These are phyloP conservation scores for Blastobotrys illinoisensis DNA, from an alignment of 1,139 yeast genomes.

Conservation along the genomic window DNA sequence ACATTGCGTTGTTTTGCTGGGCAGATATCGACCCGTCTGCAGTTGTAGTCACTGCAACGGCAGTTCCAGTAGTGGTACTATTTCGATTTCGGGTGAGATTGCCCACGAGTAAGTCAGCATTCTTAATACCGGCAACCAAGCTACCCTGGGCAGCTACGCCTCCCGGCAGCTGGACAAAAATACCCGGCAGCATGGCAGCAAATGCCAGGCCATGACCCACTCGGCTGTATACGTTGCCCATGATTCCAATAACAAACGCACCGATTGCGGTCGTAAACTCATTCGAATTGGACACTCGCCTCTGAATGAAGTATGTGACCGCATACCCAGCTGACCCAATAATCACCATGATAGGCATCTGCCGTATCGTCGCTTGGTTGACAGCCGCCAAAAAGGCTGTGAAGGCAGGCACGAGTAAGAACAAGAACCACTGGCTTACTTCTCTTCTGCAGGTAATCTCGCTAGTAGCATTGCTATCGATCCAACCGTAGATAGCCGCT, in stretches of 20 bases:
- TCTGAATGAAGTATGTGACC: conserved; percentile 78
- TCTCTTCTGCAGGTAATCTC: conserved; percentile 50
- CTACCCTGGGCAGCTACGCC: conserved; percentile 90
- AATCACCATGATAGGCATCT: conserved; percentile 72
- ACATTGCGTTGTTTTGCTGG: conserved; percentile 16
- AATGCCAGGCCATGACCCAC: conserved; percentile 91
- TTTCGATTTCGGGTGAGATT: conserved; percentile 23
- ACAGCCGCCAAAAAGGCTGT: conserved; percentile 66
- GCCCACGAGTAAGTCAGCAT: conserved; percentile 66
- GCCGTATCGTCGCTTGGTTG: conserved; percentile 76
- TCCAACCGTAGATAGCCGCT: conserved; percentile 92
- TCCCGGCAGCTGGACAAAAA: conserved; percentile 89
- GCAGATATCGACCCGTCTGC: not conserved
- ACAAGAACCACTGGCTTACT: conserved; percentile 61
- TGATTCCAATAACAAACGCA: conserved; percentile 83
- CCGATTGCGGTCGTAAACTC: conserved; percentile 87
- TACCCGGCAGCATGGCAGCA: conserved; percentile 92
- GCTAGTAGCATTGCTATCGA: conserved; percentile 68
- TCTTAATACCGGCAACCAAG: conserved; percentile 67
- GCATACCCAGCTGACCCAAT: conserved; percentile 77
- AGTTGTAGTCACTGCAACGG: conserved; percentile 12
- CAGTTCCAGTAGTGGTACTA: conserved; percentile 15
- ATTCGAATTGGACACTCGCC: conserved; percentile 63
- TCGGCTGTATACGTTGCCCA: conserved; percentile 85
- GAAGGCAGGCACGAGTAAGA: conserved; percentile 76